Evolutionary conservation across 2,329 filamentous ascomycete genomes (phyloP), one percentile per base, ranked within the genome.

Genomic region (Stagonosporopsis tanaceti): DNA sequence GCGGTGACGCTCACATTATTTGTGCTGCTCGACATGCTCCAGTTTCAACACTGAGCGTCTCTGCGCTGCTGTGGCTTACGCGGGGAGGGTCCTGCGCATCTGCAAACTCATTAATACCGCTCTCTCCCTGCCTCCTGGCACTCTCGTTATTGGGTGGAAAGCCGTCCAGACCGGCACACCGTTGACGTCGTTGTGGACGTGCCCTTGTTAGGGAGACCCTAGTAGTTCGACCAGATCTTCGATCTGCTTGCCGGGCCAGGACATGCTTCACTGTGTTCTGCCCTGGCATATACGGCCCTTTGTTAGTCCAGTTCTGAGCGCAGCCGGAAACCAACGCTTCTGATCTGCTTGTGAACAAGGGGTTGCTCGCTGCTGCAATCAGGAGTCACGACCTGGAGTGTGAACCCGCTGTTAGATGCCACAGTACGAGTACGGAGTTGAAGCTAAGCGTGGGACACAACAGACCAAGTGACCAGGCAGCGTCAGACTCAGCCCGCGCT

Each of bases 1-100:
- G 53, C 46, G 24, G 32, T 57, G 48, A 57, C 54, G 44, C 53
- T 40, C 27, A n/a, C 2, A 44, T 57, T 27, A 48, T 48, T 48
- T 34, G 25, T 24, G 12, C 39, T 14, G 39, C 6, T 20, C 37
- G 3, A 22, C 22, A 27, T n/a, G 12, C 28, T 15, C 32, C 32
- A n/a, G 12, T 9, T 15, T 14, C 32, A n/a, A 4, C 32, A 15
- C 32, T 8, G 20, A 20, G 20, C 20, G 20, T 20, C 20, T 20
- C 20, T 20, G 20, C 20, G 20, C 20, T 20, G 20, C 20, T 20
- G 20, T 20, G 20, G 20, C 20, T 20, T 20, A 14, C 32, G 14
- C 32, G 14, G 14, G n/a, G 32, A 14, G 14, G 14, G 32, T n/a
- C 7, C 7, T 34, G 32, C 32, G 32, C 32, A 6, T n/a, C 32